Base-by-base conservation (phyloP, 257 asterid genomes). In the Salvia rosmarinus region DNA sequence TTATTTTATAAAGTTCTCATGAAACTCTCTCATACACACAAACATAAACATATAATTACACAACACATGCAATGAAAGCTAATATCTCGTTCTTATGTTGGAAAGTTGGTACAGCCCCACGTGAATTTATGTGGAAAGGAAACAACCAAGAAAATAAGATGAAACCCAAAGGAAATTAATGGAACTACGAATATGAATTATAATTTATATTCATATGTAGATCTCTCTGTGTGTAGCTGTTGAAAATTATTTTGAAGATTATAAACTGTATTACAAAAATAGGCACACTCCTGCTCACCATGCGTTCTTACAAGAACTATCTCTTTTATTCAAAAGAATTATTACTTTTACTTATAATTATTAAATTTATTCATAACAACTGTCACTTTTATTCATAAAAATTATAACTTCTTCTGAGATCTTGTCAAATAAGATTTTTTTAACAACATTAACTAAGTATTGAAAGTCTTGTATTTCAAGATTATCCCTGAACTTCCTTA, bases 91-190 rank as follows among this genome's bases (percentile, higher is more conserved):
- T 74, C 82, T 77, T 74, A 70, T 30, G 47, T 73, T 47, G 49
- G 72, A 68, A 58, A 55, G 57, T 47, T 47, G 16, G 37, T 72
- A 78, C 83, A 80, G 83, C 70, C 83, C 83, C 74, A 60, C 54
- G 61, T 76, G 82, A 43, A 2, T 35, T n/a, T 19, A 12, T 70
- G 72, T 52, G 75, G 75, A 77, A 72, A 67, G 79, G 92, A 88
- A 90, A 25, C 83, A 69, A 74, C 89, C 89, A 6, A 77, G 92
- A 88, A 88, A 81, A 74, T 67, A 30, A 12, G 46, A 82, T 74
- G 86, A 75, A 86, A 77, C 58, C 43, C 32, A 4, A 3, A 61
- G 49, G 82, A 74, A 86, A 84, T 54, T 10, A 64, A 40, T 1
- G 68, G n/a, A 42, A 2, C 1, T 57, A 14, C 50, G 28, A 44